phyloP scores from a whole-genome alignment of 306 rosid species.

The Vigna angularis region DNA sequence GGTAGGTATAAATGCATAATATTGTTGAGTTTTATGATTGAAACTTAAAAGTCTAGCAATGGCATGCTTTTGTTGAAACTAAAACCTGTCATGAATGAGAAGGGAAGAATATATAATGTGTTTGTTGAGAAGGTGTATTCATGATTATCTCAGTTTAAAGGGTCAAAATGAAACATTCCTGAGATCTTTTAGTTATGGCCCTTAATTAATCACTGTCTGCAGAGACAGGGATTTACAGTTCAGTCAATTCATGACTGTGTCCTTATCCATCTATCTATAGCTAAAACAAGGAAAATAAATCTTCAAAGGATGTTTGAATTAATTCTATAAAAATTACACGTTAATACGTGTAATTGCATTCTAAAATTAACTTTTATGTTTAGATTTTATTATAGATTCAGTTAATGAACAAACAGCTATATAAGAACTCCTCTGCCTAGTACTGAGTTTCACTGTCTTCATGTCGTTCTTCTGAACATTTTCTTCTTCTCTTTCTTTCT shows the following conservation, averaged over 20 bases:
- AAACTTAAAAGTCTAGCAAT: background rate
- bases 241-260: conserved; percentile 12
- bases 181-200: no score
- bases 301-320: background rate
- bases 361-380: no score
- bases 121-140: no score
- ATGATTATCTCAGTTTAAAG: background rate
- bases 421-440: background rate
- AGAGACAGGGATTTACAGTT: background rate
- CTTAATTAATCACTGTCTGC: no score
- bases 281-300: background rate
- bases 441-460: background rate
- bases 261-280: background rate
- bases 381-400: background rate
- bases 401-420: background rate
- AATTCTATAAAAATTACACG: no score
- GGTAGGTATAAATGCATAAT: no score
- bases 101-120: background rate
- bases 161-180: background rate
- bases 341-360: no score
- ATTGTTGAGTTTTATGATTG: background rate
- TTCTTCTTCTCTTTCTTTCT: background rate
- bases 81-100: background rate
- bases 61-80: background rate
- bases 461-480: background rate